These are phyloP conservation scores for Phaeosphaeria sp. DNA, from an alignment of 2,329 filamentous ascomycete genomes.

Conservation along the genomic window DNA sequence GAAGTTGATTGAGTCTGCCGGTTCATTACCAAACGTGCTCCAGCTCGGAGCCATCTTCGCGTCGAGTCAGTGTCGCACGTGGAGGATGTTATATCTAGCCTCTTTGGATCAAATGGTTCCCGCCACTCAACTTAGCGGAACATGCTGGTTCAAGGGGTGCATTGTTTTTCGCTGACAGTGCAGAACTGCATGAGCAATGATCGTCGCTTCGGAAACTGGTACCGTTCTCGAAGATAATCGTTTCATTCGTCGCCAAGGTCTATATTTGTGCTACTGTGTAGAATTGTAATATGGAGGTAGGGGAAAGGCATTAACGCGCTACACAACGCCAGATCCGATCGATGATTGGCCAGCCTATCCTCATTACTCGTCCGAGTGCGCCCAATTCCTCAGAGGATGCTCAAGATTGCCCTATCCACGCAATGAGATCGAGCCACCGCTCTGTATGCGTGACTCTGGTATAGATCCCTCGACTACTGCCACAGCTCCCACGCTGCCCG, in stretches of 20 bases:
- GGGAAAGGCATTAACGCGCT: neutral
- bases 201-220: neutral
- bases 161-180: constrained; percentile 8
- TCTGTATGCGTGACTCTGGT: constrained; percentile 41
- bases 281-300: neutral
- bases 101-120: neutral
- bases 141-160: constrained; percentile 22
- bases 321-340: neutral
- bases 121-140: constrained; percentile 14
- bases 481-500: constrained; percentile 49
- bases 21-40: neutral
- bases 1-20: neutral
- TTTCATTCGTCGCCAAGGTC: neutral
- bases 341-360: neutral
- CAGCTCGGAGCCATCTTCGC: neutral
- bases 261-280: neutral
- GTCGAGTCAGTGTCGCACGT: constrained; percentile 24
- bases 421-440: constrained; percentile 6
- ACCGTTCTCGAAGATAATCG: neutral
- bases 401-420: constrained; percentile 7
- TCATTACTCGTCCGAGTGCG: constrained; percentile 9
- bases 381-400: constrained; percentile 28
- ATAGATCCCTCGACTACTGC: constrained; percentile 49
- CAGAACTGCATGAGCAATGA: constrained; percentile 6
- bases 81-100: constrained; percentile 9